These are phyloP conservation scores for Porodaedalea pini DNA, from an alignment of 1,284 basidiomycete species.

Conservation along the genomic window DNA sequence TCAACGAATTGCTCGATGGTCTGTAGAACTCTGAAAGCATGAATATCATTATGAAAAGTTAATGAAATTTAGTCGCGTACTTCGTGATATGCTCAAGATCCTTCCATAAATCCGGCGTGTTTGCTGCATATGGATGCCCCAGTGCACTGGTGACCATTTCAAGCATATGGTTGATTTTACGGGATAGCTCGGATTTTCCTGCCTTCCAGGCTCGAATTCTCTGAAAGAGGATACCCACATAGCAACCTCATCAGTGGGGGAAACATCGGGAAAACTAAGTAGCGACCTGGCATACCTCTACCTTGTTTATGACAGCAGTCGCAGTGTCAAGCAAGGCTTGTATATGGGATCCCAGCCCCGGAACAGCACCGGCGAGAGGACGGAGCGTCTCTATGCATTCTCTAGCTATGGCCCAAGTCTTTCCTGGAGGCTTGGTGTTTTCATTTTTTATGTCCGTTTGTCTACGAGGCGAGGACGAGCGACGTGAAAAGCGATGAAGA, in stretches of 20 bases:
- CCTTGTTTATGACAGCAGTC: background rate
- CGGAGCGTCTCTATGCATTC: background rate
- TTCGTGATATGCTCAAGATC: background rate
- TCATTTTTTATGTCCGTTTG: no score
- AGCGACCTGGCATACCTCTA: background rate
- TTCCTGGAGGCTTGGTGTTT: background rate
- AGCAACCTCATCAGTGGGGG: no score
- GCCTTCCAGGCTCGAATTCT: background rate
- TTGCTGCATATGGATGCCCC: background rate
- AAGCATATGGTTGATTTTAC: background rate
- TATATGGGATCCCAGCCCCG: background rate
- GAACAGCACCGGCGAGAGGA: background rate
- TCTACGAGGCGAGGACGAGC: no score
- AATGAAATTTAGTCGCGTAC: background rate
- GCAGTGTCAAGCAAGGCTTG: background rate
- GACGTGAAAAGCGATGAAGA: no score
- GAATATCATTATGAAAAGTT: background rate
- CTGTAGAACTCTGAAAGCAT: background rate
- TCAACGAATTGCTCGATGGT: background rate
- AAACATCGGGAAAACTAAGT: background rate
- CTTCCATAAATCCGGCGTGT: background rate
- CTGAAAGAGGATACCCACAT: background rate
- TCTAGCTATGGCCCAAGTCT: background rate
- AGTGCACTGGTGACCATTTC: background rate
- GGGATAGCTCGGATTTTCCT: background rate